Percentiles rank a stretch among this genome's conserved stretches.
phyloP scores from a whole-genome alignment of 768 basidiomycete genomes.

The Lactarius vividus region DNA sequence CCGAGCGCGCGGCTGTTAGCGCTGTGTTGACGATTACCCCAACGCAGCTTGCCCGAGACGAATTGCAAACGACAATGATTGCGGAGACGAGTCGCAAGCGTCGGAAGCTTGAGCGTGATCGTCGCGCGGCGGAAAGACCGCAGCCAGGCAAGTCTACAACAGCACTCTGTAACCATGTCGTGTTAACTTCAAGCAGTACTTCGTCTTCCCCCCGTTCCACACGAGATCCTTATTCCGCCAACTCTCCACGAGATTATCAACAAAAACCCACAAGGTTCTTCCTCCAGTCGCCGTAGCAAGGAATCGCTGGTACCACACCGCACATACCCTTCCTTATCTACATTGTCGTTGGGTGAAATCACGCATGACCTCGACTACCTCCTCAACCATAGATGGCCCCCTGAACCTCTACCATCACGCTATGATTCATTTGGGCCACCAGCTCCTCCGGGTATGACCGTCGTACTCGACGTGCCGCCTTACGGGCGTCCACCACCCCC shows the following conservation, averaged over 20 bases:
- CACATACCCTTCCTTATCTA: constrained; percentile 34
- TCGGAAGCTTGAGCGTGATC: constrained; percentile 80
- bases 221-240: constrained; percentile 53
- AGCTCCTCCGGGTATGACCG: constrained; percentile 16
- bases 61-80: constrained; percentile 83
- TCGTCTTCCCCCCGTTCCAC: constrained; percentile 55
- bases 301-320: constrained; percentile 20
- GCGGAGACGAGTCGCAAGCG: constrained; percentile 87
- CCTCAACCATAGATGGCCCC: constrained; percentile 29
- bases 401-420: constrained; percentile 19
- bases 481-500: constrained; percentile 19
- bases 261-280: constrained; percentile 48
- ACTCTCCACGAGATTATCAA: constrained; percentile 67
- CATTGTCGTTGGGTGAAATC: constrained; percentile 35
- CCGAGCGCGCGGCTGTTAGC: not conserved
- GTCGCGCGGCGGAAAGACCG: constrained; percentile 73
- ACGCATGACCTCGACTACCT: constrained; percentile 35
- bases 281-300: constrained; percentile 27
- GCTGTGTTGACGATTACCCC: constrained; percentile 5
- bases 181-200: constrained; percentile 43
- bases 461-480: constrained; percentile 21
- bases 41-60: constrained; percentile 66
- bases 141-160: constrained; percentile 54
- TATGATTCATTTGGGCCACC: constrained; percentile 14
- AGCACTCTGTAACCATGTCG: not conserved